Base-by-base conservation (phyloP, 2,329 filamentous ascomycete genomes). In the Emergomyces orientalis region DNA sequence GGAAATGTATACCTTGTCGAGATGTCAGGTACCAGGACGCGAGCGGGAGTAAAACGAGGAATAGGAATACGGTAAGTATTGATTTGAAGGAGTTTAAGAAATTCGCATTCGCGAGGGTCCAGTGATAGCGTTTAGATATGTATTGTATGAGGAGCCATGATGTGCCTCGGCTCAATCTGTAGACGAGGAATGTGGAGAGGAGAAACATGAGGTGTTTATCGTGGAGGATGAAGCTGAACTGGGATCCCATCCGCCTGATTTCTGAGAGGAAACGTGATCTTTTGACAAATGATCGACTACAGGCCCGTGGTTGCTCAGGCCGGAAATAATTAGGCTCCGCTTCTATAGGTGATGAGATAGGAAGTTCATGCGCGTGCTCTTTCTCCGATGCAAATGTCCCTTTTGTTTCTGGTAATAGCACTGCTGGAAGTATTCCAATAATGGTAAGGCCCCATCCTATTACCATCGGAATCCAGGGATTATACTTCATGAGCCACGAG, bases 51-150 rank as follows among this genome's bases (percentile, higher is more conserved):
- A 79, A 70, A 32, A 77, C 72, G 2, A 79, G 70, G 19, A 81
- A 76, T 1, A 80, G 70, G 2, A 78, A 72, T 3, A 81, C 75
- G 41, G 78, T 79, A 7, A 80, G 73, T 1, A 75, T 76, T 2
- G 79, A 78, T 63, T 79, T 77, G 58, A 80, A 75, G 0, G 79
- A 79, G 3, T 78, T 71, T 30, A 82, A 70, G 60, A 77, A 66
- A 52, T 77, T 78, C 60, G 76, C 70, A 58, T 71, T 64, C 0
- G 78, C 77, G 25, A 82, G 72, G 37, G 77, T 76, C 80, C 80
- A 81, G 32, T 69, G 67, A 62, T 81, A 82, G 22, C 80, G 73
- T 25, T 77, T 78, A 0, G 79, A 81, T n/a, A 81, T 77, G 67
- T 82, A 82, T 64, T 80, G 78, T 25, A 80, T 73, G 14, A 82